Conservation (phyloP, 768 basidiomycete genomes). For the Mycena rosella region DNA sequence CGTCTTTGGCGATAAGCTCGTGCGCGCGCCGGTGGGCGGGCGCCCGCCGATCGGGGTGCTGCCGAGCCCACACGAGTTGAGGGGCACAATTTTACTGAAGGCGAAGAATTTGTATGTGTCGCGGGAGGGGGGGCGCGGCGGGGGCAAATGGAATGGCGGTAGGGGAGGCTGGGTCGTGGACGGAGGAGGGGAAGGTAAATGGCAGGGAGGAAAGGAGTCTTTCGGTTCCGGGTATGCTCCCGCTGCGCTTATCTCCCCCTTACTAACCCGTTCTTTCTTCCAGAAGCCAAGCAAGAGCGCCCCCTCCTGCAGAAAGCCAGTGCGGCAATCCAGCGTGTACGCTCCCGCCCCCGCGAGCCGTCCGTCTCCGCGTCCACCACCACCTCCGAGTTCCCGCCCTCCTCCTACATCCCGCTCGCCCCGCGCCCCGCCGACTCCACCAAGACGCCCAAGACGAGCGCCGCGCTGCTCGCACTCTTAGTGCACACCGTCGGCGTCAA, state of each 20-base stretch:
- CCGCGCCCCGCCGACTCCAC: conserved; percentile 40
- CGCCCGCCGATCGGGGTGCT: conserved; percentile 64
- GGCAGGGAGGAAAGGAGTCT: conserved; percentile 9
- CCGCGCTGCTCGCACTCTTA: conserved; percentile 77
- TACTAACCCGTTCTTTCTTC: background rate
- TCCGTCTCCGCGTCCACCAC: conserved; percentile 23
- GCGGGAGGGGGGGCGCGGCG: conserved; percentile 9
- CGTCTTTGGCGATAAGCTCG: conserved; percentile 59
- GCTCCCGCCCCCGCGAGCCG: conserved; percentile 29
- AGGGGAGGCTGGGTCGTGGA: no score
- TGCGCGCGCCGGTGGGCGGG: conserved; percentile 53
- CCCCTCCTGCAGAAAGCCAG: conserved; percentile 31
- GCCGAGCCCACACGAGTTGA: conserved; percentile 92
- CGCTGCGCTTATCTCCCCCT: background rate
- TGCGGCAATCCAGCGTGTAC: conserved; percentile 37
- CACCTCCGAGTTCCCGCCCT: conserved; percentile 33
- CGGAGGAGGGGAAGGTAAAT: conserved; percentile 33
- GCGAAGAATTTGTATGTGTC: conserved; percentile 49
- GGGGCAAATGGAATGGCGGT: no score
- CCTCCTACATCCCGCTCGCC: conserved; percentile 31
- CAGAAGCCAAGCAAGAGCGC: conserved; percentile 11
- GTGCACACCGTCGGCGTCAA: conserved; percentile 98
- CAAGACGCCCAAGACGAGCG: conserved; percentile 84
- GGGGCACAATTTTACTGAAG: conserved; percentile 87
- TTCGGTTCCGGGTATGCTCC: conserved; percentile 13